Evolutionary conservation across 148 eudicot species (phyloP).

Genomic region (Hydrangea macrophylla): DNA sequence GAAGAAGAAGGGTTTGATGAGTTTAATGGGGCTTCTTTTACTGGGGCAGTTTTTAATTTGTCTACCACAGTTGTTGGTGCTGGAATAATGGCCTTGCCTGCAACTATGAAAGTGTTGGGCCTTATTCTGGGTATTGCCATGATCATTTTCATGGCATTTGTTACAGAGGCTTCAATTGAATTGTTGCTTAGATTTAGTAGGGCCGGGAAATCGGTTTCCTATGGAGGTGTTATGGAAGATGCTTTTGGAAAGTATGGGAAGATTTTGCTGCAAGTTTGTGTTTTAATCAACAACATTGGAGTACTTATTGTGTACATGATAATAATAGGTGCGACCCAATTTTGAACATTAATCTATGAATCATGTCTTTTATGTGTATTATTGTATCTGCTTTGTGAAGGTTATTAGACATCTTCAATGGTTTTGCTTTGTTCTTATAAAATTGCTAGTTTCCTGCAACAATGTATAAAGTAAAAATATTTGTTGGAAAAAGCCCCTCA

Average conservation of each 20-base stretch:
- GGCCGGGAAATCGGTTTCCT: slow-evolving; percentile 46
- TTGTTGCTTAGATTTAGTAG: slow-evolving; percentile 67
- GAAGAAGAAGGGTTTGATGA: slow-evolving; percentile 32
- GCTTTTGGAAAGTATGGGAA: slow-evolving; percentile 72
- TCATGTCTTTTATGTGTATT: slow-evolving; percentile 1
- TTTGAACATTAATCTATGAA: not conserved
- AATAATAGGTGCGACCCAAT: slow-evolving; percentile 51
- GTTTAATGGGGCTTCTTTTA: slow-evolving; percentile 54
- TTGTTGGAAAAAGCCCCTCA: too few species aligned
- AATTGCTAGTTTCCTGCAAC: too few species aligned
- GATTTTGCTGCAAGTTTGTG: slow-evolving; percentile 57
- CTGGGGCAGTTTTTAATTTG: slow-evolving; percentile 80
- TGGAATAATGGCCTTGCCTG: slow-evolving; percentile 88
- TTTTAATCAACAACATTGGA: slow-evolving; percentile 66
- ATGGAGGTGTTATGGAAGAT: slow-evolving; percentile 71
- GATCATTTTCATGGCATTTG: slow-evolving; percentile 59
- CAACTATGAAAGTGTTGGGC: slow-evolving; percentile 77
- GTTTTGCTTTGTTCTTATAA: too few species aligned
- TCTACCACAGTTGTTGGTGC: slow-evolving; percentile 82
- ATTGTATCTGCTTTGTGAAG: not conserved
- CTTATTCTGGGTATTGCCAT: slow-evolving; percentile 55
- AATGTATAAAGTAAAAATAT: too few species aligned
- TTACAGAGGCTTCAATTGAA: slow-evolving; percentile 69
- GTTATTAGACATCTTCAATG: too few species aligned
- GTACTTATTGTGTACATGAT: slow-evolving; percentile 76